These are phyloP conservation scores for Venturia carpophila DNA, from an alignment of 2,329 filamentous ascomycete genomes.

Conservation along the genomic window DNA sequence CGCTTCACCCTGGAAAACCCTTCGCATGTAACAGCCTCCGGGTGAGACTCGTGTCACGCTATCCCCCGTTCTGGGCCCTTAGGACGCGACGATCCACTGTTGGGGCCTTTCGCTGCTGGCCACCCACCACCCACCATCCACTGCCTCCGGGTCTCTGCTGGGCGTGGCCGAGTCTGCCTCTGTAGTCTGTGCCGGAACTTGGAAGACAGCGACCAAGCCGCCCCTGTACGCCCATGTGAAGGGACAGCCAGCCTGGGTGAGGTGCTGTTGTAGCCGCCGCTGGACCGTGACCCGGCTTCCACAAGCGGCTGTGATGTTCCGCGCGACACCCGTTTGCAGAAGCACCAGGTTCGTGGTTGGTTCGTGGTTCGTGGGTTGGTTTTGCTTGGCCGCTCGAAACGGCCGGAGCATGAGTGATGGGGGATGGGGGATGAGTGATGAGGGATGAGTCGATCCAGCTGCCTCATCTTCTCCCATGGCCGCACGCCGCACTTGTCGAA, in stretches of 20 bases:
- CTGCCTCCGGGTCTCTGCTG: background rate
- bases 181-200: too few relatives aligned
- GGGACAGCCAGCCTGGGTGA: too few relatives aligned
- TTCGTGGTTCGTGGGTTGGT: background rate
- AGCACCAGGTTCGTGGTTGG: background rate
- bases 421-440: too few relatives aligned
- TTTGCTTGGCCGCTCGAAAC: background rate
- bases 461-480: background rate
- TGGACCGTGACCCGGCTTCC: background rate
- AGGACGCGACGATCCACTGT: background rate
- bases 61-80: background rate
- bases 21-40: background rate
- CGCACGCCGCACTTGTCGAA: too few relatives aligned
- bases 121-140: background rate
- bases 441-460: slow-evolving; percentile 1
- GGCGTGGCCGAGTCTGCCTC: background rate
- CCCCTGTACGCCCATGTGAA: too few relatives aligned
- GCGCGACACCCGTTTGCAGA: background rate
- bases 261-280: too few relatives aligned
- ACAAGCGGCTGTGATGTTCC: slow-evolving; percentile 6
- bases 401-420: too few relatives aligned
- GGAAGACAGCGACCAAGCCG: too few relatives aligned
- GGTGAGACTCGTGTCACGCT: slow-evolving; percentile 11
- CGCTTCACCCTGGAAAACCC: background rate
- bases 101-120: background rate